Evolutionary conservation across 257 asterid species (phyloP), one percentile per base, ranked within the genome.

Genomic region (Fraxinus cuspidata): DNA sequence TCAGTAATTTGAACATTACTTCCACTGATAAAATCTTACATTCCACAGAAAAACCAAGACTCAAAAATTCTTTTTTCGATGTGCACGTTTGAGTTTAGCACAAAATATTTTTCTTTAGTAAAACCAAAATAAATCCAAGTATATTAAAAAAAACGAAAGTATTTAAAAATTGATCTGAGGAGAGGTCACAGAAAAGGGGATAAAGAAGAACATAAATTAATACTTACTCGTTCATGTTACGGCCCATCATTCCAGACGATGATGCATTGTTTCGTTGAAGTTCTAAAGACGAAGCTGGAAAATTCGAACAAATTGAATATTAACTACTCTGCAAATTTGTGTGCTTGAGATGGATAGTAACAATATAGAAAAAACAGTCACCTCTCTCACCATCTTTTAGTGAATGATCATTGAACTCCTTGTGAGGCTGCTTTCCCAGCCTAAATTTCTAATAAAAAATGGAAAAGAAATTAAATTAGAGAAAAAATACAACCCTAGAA

Each of bases 341-440:
- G 21, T 28, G 64, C 34, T 21, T 40, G 58, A 77, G 72, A 56
- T 28, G 34, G 49, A 53, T 42, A 21, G 10, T 16, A 32, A 44
- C 23, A 6, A 34, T 44, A 60, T 1, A 25, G 21, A 34, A 4
- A 77, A 64, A 68, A 42, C 15, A 81, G 67, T 71, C 83, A 82
- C 85, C 86, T 80, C 85, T 84, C 87, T 86, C 88, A 86, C 97
- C 88, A 85, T 92, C 98, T 90, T 93, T 93, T 82, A 95, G 83
- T 0, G 98, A 92, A 75, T 93, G 99, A 85, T 95, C 98, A 81
- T 81, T 88, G 86, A 90, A 93, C 77, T 96, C 99, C 90, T 96
- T 96, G 94, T 96, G 99, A 25, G 98, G 98, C 85, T 93, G 99
- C 85, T 96, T 96, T 76, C 99, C 99, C 35, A 96, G 88, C 88